Percentiles rank a stretch among this genome's conserved stretches.
phyloP scores from a whole-genome alignment of 1,284 basidiomycete species.

The Malassezia globosa region DNA sequence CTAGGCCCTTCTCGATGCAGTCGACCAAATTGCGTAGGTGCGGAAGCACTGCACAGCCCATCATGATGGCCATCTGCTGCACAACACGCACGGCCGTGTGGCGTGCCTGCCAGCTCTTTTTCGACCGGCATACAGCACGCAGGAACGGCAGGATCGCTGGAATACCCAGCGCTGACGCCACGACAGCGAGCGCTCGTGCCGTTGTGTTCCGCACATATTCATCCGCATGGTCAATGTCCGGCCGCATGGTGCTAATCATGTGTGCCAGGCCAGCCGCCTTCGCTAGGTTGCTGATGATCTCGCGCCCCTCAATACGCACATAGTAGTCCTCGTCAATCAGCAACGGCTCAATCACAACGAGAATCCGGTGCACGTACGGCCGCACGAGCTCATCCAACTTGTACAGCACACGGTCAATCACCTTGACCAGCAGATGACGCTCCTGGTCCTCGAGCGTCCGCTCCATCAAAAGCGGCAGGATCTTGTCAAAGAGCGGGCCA shows the following conservation, averaged over 20 bases:
- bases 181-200: slow-evolving; percentile 95
- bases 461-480: slow-evolving; percentile 95
- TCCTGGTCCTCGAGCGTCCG: slow-evolving; percentile 97
- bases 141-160: slow-evolving; percentile 94
- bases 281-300: slow-evolving; percentile 97
- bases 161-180: slow-evolving; percentile 94
- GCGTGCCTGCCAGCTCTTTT: slow-evolving; percentile 98
- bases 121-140: slow-evolving; percentile 93
- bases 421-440: slow-evolving; percentile 93
- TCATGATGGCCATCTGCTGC: slow-evolving; percentile 99
- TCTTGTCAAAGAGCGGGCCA: slow-evolving; percentile 98
- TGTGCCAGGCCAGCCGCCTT: slow-evolving; percentile 97
- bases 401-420: slow-evolving; percentile 96
- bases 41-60: slow-evolving; percentile 97
- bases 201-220: slow-evolving; percentile 99
- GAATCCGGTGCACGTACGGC: slow-evolving; percentile 97
- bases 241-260: slow-evolving; percentile 99
- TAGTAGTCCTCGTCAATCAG: slow-evolving; percentile 99
- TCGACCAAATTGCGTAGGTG: slow-evolving; percentile 93
- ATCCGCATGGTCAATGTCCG: slow-evolving; percentile 98
- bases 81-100: slow-evolving; percentile 99
- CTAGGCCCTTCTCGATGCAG: slow-evolving; percentile 85
- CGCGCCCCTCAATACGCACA: slow-evolving; percentile 94
- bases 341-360: slow-evolving; percentile 97
- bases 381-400: slow-evolving; percentile 97